Base-by-base conservation (phyloP, 257 asterid species). In the Verbascum thapsus region DNA sequence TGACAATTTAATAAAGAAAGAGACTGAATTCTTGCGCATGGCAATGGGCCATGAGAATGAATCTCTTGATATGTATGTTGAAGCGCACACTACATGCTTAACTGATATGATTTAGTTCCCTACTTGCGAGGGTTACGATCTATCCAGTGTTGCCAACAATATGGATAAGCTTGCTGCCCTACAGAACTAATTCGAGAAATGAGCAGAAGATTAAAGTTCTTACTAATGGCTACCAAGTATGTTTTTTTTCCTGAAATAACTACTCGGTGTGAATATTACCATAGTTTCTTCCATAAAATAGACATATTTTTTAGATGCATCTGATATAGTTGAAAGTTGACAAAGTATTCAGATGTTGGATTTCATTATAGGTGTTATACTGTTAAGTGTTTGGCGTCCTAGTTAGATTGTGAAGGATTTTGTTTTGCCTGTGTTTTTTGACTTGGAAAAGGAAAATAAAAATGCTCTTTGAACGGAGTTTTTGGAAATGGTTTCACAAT, bases 1-100 rank as follows among this genome's bases (percentile, higher is more conserved):
- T 23, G 94, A 83, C 52, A 57, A 76, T 63, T 76, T 88, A 66
- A 86, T 94, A 44, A 70, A 77, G 79, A 82, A 77, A 0, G 98
- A 88, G 70, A 73, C 72, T 64, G 72, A 73, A 40, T 78, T 74
- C 77, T 81, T 90, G 52, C 74, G 86, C 58, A 74, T 75, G 22
- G 87, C 96, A 54, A 81, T 94, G 96, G 96, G 99, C 38, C 98
- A 94, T 58, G 95, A 83, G 78, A 75, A 71, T 63, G 95, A 88
- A 72, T 76, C 98, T 39, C 62, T 84, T 37, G 95, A 88, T 66
- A 95, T 73, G 56, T 90, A 78, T 70, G 78, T 85, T 35, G 96
- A 94, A 78, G 98, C 91, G 22, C 99, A 94, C 71, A 64, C 59
- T 18, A 88, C 94, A 55, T 84, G 95, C 76, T 62, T 84, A 72